phyloP scores from a whole-genome alignment of 768 basidiomycete species.

The Hysterangium stoloniferum region DNA sequence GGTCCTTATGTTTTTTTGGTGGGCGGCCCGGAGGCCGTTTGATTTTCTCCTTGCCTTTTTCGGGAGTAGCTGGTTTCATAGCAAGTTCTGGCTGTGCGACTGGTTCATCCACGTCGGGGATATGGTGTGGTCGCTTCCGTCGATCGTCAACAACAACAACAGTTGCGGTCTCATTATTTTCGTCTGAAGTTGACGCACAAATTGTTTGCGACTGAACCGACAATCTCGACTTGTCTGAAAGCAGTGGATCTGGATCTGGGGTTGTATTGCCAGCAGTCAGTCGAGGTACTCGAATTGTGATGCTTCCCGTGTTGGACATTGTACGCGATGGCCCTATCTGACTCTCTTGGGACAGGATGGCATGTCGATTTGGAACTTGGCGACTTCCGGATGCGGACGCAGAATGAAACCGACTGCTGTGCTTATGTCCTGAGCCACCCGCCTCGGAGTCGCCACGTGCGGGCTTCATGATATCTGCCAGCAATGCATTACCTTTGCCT shows the following conservation, averaged over 20 bases:
- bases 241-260: background rate
- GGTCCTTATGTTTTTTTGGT: constrained; percentile 1
- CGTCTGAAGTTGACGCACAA: background rate
- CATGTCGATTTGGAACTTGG: constrained; percentile 8
- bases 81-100: background rate
- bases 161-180: background rate
- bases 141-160: constrained; percentile 11
- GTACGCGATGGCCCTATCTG: background rate
- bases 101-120: background rate
- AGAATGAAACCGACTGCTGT: constrained; percentile 9
- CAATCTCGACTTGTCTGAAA: background rate
- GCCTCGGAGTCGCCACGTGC: constrained; percentile 11
- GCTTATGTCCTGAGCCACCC: constrained; percentile 12
- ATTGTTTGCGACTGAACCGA: background rate
- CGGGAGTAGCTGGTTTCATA: background rate
- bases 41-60: constrained; percentile 6
- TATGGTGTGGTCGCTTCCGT: constrained; percentile 15
- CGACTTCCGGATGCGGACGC: background rate
- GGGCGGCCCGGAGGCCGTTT: constrained; percentile 9
- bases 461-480: constrained; percentile 55
- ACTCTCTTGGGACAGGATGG: background rate
- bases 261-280: background rate
- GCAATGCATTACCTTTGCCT: constrained; percentile 73
- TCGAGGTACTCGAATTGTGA: constrained; percentile 12
- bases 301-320: constrained; percentile 24